A percentile compares a stretch with the other conserved stretches of the same genome.
These are phyloP conservation scores for Cornus controversa DNA, from an alignment of 148 eudicot genomes.

Conservation along the genomic window DNA sequence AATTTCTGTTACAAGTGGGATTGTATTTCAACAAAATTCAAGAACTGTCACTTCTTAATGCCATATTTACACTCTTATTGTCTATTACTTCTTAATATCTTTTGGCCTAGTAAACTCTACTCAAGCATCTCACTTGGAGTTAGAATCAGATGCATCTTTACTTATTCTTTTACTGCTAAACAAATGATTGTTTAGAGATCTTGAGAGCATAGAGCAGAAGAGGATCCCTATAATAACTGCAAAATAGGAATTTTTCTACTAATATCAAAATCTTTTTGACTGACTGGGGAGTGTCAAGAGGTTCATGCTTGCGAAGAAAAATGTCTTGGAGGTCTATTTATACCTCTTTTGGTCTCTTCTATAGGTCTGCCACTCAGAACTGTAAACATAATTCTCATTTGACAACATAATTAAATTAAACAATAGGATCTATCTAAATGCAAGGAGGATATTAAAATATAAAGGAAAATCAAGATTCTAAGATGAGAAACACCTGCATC, in stretches of 20 bases:
- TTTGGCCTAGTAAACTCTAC: neutral
- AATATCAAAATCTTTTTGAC: neutral
- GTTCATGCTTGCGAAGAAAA: neutral
- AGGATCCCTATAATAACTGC: neutral
- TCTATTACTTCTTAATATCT: neutral
- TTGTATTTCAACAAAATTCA: neutral
- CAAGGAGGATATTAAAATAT: too few relatives aligned
- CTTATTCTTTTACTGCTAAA: neutral
- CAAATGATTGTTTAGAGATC: neutral
- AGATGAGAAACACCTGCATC: neutral
- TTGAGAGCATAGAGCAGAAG: neutral
- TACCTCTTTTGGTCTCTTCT: neutral
- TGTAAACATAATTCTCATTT: neutral
- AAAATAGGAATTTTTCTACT: neutral
- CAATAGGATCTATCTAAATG: neutral
- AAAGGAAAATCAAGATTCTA: neutral
- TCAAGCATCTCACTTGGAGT: neutral
- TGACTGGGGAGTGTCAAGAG: neutral
- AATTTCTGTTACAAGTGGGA: neutral
- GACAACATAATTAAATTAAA: neutral
- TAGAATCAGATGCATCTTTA: neutral
- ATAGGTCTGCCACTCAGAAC: neutral
- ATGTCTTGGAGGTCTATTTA: too few relatives aligned
- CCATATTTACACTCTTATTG: slow-evolving; percentile 5
- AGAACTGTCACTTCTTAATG: neutral